Conservation (phyloP, 208 protist genomes). For the Trypanosomatidae sp. region DNA sequence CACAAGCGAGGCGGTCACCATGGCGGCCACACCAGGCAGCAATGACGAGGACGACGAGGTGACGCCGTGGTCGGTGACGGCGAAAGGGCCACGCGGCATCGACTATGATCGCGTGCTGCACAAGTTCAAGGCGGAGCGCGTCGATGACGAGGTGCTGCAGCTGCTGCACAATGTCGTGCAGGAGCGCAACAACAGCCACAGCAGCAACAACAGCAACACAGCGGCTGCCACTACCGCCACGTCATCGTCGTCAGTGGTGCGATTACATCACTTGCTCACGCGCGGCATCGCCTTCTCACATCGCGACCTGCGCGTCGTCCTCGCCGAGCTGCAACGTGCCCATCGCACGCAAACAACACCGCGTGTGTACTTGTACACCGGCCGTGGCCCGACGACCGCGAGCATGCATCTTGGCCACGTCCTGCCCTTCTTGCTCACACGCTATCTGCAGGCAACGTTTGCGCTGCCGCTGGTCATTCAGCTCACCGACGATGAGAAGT, state of each 20-base stretch:
- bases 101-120: conserved; percentile 74
- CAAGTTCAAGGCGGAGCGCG: conserved; percentile 59
- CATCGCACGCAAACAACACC: conserved; percentile 32
- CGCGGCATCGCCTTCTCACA: conserved; percentile 97
- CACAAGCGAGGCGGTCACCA: no score
- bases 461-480: conserved; percentile 97
- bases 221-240: background rate
- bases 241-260: no score
- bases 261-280: conserved; percentile 88
- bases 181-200: background rate
- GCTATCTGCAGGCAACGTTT: conserved; percentile 98
- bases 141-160: conserved; percentile 23
- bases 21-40: no score
- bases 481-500: conserved; percentile 99
- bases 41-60: conserved; percentile 36
- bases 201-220: conserved; percentile 2
- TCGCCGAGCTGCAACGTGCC: conserved; percentile 79
- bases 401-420: conserved; percentile 98
- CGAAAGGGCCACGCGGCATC: conserved; percentile 58
- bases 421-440: conserved; percentile 98
- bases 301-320: conserved; percentile 90
- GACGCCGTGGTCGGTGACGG: conserved; percentile 67
- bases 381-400: conserved; percentile 94
- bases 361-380: conserved; percentile 99
- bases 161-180: conserved; percentile 1